Evolutionary conservation across 208 protist genomes (phyloP), one percentile per base, ranked within the genome.

Genomic region (Crithidia fasciculata): DNA sequence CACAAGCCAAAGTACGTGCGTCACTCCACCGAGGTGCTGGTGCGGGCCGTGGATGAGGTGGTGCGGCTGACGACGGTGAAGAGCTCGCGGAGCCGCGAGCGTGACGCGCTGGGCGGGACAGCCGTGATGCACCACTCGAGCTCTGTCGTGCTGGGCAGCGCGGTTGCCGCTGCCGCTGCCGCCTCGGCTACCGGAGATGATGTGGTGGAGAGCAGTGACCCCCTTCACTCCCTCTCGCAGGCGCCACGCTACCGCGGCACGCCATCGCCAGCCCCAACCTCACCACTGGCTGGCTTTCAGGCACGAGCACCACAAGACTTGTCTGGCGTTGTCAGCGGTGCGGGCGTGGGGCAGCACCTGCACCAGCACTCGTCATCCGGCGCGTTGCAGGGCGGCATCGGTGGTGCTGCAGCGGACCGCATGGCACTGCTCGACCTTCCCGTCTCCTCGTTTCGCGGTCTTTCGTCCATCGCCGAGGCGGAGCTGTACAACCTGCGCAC

Each of bases 1-100:
- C 74, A 79, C 66, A 79, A 79, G 49, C 74, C 74, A 5, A 79
- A 79, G 61, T 62, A 73, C 39, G 67, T 67, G 52, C 74, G 47
- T 8, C 74, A 70, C 49, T 61, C 74, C 19, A 65, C 74, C 7
- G 67, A 72, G 36, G 16, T 69, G 36, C 61, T 79, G 39, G 53
- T 79, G 53, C 73, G 59, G 74, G 74, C 67, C 43, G 74, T 79
- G 8, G 68, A 79, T 61, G 74, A 79, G 55, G 52, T 74, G 43
- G 61, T 79, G 59, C 74, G 74, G 9, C 59, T 79, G 53, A 65
- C 54, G 36, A 52, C 73, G 45, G 53, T 50, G 52, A 58, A 44
- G 19, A 28, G 54, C 44, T 56, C 67, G 53, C 61, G 28, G 60
- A 65, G 67, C 19, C 50, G 54, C 8, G 74, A 70, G 8, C 54